Conservation (phyloP, 2,329 filamentous ascomycete genomes). For the Fusarium illudens region DNA sequence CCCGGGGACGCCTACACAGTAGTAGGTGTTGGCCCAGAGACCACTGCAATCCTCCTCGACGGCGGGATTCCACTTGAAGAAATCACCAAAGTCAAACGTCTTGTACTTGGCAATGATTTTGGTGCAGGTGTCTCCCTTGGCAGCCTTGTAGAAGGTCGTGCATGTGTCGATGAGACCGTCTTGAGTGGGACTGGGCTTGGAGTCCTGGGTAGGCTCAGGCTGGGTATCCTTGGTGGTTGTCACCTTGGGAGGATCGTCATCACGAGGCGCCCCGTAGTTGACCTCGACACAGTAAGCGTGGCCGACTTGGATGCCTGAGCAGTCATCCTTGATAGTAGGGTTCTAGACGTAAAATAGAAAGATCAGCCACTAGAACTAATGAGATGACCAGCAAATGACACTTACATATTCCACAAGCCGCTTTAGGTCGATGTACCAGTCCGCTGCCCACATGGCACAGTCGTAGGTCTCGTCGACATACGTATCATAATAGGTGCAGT, state of each 20-base stretch:
- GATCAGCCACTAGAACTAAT: background rate
- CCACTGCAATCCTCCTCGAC: background rate
- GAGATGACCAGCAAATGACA: background rate
- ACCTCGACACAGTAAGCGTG: slow-evolving; percentile 20
- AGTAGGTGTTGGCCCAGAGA: background rate
- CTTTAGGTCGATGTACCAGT: background rate
- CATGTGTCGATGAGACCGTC: background rate
- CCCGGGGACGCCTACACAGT: slow-evolving; percentile 1
- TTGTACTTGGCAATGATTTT: background rate
- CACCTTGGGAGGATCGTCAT: background rate
- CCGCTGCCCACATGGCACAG: background rate
- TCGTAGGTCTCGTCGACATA: background rate
- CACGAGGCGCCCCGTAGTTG: slow-evolving; percentile 2
- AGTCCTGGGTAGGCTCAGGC: background rate
- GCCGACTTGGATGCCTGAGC: slow-evolving; percentile 11
- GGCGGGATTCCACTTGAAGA: slow-evolving; percentile 15
- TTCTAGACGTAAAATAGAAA: slow-evolving; percentile 5
- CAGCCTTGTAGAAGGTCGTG: slow-evolving; percentile 12
- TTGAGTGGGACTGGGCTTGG: background rate
- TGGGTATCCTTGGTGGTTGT: background rate
- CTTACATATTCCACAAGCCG: background rate
- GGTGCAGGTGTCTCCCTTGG: slow-evolving; percentile 7
- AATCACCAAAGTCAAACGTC: background rate
- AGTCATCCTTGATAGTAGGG: slow-evolving; percentile 5
- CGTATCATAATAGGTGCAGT: background rate